These are phyloP conservation scores for Zelonia costaricensis DNA, from an alignment of 208 protist genomes.

Conservation along the genomic window DNA sequence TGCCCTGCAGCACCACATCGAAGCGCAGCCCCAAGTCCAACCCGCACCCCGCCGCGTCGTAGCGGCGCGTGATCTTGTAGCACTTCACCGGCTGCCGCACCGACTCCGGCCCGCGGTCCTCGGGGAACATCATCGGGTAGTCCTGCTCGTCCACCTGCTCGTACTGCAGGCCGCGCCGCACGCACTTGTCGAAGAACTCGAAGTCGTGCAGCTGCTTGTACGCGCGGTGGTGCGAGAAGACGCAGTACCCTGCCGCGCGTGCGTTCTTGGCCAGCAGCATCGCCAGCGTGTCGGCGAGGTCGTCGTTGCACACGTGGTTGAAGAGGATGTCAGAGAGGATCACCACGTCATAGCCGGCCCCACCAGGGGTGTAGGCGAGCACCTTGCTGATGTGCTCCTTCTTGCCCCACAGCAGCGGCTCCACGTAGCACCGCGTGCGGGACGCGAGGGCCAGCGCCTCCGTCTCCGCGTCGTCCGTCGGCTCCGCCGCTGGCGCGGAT, in stretches of 20 bases:
- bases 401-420: constrained; percentile 87
- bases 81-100: constrained; percentile 83
- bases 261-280: constrained; percentile 38
- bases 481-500: no score
- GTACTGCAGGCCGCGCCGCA: constrained; percentile 65
- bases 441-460: constrained; percentile 11
- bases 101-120: constrained; percentile 75
- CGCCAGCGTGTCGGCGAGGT: constrained; percentile 73
- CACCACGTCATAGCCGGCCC: constrained; percentile 74
- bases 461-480: constrained; percentile 3
- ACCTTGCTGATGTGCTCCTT: constrained; percentile 65
- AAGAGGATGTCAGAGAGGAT: constrained; percentile 92
- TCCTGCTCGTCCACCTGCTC: constrained; percentile 79
- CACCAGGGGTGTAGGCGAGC: constrained; percentile 52
- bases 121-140: constrained; percentile 90
- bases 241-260: constrained; percentile 79
- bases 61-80: constrained; percentile 67
- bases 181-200: constrained; percentile 88
- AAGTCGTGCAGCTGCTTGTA: constrained; percentile 83
- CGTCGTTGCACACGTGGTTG: constrained; percentile 91
- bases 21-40: constrained; percentile 42
- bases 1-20: constrained; percentile 90
- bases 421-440: constrained; percentile 43
- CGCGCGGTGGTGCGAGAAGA: constrained; percentile 90
- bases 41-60: constrained; percentile 51